A percentile compares a stretch with the other conserved stretches of the same genome.
These are phyloP conservation scores for Albifimbria verrucaria DNA, from an alignment of 2,329 filamentous ascomycete species.

Conservation along the genomic window DNA sequence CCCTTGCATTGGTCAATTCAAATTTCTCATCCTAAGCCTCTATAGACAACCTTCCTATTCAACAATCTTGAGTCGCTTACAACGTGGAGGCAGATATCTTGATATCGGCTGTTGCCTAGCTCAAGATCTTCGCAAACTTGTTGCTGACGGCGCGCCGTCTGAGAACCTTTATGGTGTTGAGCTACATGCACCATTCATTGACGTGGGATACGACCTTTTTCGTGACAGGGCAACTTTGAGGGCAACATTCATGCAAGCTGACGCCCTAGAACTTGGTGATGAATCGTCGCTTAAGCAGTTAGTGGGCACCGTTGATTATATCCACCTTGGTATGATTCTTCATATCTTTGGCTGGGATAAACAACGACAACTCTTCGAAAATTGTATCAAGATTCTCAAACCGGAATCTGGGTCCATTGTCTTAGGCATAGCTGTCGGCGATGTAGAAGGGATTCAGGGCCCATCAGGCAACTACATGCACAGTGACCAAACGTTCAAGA, in stretches of 20 bases:
- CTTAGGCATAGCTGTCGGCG: no score
- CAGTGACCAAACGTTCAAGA: no score
- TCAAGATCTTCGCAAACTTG: not conserved
- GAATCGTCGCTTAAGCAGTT: no score
- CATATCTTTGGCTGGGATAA: no score
- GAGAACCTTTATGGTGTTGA: not conserved
- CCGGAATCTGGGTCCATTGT: no score
- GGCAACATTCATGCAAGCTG: not conserved
- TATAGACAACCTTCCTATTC: not conserved
- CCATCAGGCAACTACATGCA: no score
- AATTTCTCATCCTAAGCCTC: not conserved
- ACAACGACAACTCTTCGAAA: no score
- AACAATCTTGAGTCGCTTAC: not conserved
- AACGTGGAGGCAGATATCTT: not conserved
- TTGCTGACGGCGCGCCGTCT: not conserved
- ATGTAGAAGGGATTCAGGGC: no score
- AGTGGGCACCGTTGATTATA: no score
- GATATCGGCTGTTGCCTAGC: not conserved
- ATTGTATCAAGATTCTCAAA: no score
- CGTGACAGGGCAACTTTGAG: not conserved
- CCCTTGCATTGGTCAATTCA: not conserved
- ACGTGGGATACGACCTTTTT: not conserved
- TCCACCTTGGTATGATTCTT: no score
- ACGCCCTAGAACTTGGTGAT: no score
- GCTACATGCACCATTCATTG: not conserved